Base-by-base conservation (phyloP, 2,329 filamentous ascomycete species). In the Dissoconium aciculare region DNA sequence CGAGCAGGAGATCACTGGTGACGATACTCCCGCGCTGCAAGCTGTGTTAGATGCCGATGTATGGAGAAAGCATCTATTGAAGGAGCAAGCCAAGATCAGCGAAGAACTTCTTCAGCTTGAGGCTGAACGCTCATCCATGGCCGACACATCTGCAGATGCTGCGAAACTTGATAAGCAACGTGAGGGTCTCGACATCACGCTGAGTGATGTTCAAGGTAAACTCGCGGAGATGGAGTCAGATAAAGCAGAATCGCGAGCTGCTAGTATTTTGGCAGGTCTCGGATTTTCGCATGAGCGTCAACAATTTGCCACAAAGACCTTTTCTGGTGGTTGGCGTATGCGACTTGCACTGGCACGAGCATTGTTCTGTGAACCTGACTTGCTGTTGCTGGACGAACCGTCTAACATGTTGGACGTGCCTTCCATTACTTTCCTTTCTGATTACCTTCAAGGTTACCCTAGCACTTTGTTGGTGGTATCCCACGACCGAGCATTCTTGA, bases 351-450 rank as follows among this genome's bases (percentile, higher is more conserved):
- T 98, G 39, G 89, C 89, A 9, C 69, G 89, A 68, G 89, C 89
- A 10, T 71, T 98, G 19, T 98, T 98, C 66, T 98, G 89, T 62
- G 89, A 98, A 56, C 89, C 89, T 26, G 89, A 98, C 59, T 66
- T 98, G 31, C 63, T 98, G 36, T 69, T 98, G 55, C 83, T 98
- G 46, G 89, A 98, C 64, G 89, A 98, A 74, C 89, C 89, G 62
- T 95, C 87, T 27, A 95, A 95, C 74, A 95, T 95, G 87, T 84
- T 98, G 82, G 89, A 95, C 60, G 89, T 98, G 35, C 89, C 89
- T n/a, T 95, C 89, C 14, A 95, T 98, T 52, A 91, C 89, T 34
- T 98, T 95, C 71, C 70, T 98, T 54, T 80, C 87, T 28, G 87
- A 85, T 51, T 98, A 98, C 53, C 77, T 98, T 5, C 85, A 94